Evolutionary conservation across 768 basidiomycete genomes (phyloP), one percentile per base, ranked within the genome.

Genomic region (Amanita rimosa): DNA sequence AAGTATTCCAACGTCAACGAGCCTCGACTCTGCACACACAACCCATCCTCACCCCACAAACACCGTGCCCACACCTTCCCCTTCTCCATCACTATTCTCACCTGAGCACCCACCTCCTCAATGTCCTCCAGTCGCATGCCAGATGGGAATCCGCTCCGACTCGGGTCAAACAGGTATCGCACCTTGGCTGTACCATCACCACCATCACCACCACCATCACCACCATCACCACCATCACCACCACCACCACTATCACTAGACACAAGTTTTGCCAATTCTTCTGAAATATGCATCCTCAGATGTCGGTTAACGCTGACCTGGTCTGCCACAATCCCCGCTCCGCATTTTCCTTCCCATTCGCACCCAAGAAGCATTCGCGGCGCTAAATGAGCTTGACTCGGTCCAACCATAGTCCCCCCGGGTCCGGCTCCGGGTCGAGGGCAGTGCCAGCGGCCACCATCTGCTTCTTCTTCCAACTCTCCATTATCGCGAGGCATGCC

Each of bases 341-440:
- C 43, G 19, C 43, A 44, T 29, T 14, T 31, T n/a, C 43, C 43
- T 29, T 44, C 43, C 43, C 43, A 44, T 10, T 44, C 43, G 43
- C 43, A 44, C 5, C 16, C n/a, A n/a, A n/a, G 37, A 17, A 38
- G 17, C 17, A 38, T 38, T 17, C 17, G 5, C 37, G 37, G n/a
- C n/a, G n/a, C n/a, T n/a, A n/a, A n/a, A n/a, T n/a, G n/a, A n/a
- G n/a, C n/a, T n/a, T n/a, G n/a, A n/a, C n/a, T n/a, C n/a, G n/a
- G n/a, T n/a, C n/a, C n/a, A n/a, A n/a, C n/a, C n/a, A n/a, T n/a
- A n/a, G n/a, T n/a, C n/a, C n/a, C n/a, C n/a, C n/a, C n/a, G n/a
- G n/a, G n/a, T n/a, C n/a, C n/a, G n/a, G n/a, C n/a, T n/a, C n/a
- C n/a, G n/a, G n/a, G n/a, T n/a, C n/a, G n/a, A n/a, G n/a, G n/a